These are phyloP conservation scores for Globisporangium heterothallicum DNA, from an alignment of 352 stramenopile species.

Conservation along the genomic window DNA sequence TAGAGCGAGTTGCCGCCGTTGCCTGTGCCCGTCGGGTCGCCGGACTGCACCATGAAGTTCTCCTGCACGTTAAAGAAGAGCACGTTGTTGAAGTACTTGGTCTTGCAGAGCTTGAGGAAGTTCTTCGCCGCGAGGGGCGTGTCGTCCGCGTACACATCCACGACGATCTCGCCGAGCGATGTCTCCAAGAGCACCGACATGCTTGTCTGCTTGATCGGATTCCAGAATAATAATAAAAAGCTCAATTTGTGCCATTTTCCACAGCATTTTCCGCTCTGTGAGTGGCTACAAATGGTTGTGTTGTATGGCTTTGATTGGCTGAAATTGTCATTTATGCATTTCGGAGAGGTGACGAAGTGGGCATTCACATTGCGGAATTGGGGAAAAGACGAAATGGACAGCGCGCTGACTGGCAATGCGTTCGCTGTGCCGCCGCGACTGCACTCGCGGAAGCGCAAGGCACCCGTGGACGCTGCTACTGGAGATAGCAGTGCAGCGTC, in stretches of 20 bases:
- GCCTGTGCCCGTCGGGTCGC: conserved; percentile 92
- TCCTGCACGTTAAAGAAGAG: conserved; percentile 96
- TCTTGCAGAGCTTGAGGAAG: conserved; percentile 95
- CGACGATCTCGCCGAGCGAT: conserved; percentile 84
- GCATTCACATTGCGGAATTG: background rate
- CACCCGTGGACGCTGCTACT: background rate
- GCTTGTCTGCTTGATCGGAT: background rate
- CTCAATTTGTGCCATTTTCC: no score
- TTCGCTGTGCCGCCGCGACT: conserved; percentile 49
- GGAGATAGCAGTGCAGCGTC: no score
- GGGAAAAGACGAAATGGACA: conserved; percentile 2
- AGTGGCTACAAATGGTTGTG: conserved; percentile 6
- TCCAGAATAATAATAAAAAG: background rate
- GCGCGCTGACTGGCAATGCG: conserved; percentile 17
- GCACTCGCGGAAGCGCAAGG: conserved; percentile 37
- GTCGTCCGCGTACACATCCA: conserved; percentile 88
- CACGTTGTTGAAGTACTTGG: conserved; percentile 92
- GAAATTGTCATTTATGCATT: conserved; percentile 7
- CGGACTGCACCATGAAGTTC: conserved; percentile 91
- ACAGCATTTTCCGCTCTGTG: background rate
- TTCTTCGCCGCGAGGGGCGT: conserved; percentile 84
- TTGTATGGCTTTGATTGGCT: conserved; percentile 9
- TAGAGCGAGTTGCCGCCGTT: conserved; percentile 92
- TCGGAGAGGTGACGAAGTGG: no score
- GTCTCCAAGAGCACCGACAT: conserved; percentile 95